These are phyloP conservation scores for Phlegmacium glaucopus DNA, from an alignment of 768 basidiomycete species.

Conservation along the genomic window DNA sequence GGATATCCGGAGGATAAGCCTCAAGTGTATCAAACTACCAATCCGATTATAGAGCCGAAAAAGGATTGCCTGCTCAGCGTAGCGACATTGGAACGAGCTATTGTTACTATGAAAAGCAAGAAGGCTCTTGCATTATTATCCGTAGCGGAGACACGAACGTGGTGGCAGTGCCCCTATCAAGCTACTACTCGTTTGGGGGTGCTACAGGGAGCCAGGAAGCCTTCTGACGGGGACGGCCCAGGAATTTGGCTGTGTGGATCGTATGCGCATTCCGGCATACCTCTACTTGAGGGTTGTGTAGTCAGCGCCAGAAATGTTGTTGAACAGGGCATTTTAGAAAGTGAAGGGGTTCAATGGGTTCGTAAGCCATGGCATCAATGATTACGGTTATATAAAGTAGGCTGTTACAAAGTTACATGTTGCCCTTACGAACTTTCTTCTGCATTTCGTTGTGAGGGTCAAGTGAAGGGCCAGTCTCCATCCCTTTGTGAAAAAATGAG, in stretches of 20 bases:
- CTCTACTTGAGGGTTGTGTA: conserved; percentile 78
- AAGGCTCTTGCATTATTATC: conserved; percentile 46
- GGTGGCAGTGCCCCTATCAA: conserved; percentile 43
- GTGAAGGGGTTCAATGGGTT: conserved; percentile 29
- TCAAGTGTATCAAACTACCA: conserved; percentile 67
- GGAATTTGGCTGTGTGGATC: conserved; percentile 73
- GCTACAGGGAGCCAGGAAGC: conserved; percentile 48
- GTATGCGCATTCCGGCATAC: conserved; percentile 70
- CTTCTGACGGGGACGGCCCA: conserved; percentile 27
- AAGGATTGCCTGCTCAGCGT: conserved; percentile 50
- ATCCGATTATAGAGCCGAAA: conserved; percentile 56
- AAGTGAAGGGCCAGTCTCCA: conserved; percentile 45
- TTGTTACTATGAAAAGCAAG: conserved; percentile 50
- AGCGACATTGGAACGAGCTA: conserved; percentile 60
- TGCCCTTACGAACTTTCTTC: conserved; percentile 46
- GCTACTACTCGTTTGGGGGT: conserved; percentile 38
- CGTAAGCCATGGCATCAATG: conserved; percentile 20
- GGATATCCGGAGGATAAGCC: conserved; percentile 29
- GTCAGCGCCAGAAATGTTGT: conserved; percentile 62
- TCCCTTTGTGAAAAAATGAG: conserved; percentile 35
- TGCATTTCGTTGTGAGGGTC: conserved; percentile 70
- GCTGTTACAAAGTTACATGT: conserved; percentile 9
- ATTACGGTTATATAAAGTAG: conserved; percentile 4
- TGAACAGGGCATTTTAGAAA: conserved; percentile 37
- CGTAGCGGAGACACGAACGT: conserved; percentile 28